phyloP scores from a whole-genome alignment of 306 rosid species.

The Arachis stenosperma region DNA sequence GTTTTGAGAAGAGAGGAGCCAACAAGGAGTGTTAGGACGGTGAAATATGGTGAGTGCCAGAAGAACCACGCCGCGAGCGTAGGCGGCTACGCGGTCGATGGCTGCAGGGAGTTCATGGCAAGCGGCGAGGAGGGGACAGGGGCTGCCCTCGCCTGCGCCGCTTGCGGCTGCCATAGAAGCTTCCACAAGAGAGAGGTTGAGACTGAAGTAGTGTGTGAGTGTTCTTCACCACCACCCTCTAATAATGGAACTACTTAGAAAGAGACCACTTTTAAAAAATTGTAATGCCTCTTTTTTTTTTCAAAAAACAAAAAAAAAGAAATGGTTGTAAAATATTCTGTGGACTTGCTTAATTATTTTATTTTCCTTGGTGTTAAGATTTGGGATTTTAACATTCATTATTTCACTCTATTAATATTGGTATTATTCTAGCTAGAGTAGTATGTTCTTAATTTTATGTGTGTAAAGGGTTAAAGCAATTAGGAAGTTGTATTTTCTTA shows the following conservation, averaged over 20 bases:
- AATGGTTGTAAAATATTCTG: not conserved
- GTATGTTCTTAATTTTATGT: not conserved
- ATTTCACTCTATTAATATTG: not conserved
- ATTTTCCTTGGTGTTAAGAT: not conserved
- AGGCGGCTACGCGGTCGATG: conserved; percentile 91
- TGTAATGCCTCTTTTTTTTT: not conserved
- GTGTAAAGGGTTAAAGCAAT: conserved; percentile 37
- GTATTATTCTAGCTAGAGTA: not conserved
- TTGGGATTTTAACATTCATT: not conserved
- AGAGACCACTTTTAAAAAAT: not conserved
- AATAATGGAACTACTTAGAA: conserved; percentile 36
- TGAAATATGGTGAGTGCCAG: conserved; percentile 87
- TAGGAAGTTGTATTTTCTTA: not conserved
- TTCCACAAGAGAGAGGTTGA: conserved; percentile 75
- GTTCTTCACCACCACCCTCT: conserved; percentile 53
- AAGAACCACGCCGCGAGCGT: conserved; percentile 93
- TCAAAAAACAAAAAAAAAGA: too few relatives aligned
- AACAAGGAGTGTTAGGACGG: conserved; percentile 46
- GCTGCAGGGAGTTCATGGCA: conserved; percentile 94
- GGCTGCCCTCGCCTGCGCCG: conserved; percentile 79
- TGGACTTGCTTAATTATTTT: not conserved
- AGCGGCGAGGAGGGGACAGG: conserved; percentile 63
- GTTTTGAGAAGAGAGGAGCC: conserved; percentile 69
- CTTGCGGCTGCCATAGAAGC: conserved; percentile 90
- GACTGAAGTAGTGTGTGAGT: conserved; percentile 56